Evolutionary conservation across 164 flowering plant genomes (phyloP).

Genomic region (Magnolia sinica): DNA sequence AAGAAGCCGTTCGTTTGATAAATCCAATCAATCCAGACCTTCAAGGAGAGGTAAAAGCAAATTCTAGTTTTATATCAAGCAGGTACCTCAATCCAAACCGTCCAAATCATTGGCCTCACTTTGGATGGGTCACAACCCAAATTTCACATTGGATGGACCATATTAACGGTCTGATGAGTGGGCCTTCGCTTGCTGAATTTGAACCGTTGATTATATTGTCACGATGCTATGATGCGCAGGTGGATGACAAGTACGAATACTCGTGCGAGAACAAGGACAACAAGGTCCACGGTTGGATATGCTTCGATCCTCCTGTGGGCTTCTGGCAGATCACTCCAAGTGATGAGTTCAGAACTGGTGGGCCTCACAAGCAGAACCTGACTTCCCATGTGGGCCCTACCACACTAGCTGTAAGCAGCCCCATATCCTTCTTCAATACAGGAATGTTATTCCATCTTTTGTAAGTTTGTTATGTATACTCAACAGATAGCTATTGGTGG

Average conservation of each 20-base stretch:
- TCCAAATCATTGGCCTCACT: not conserved
- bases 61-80: not conserved
- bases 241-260: conserved; percentile 95
- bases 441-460: not conserved
- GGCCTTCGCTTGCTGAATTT: not conserved
- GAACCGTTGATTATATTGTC: not conserved
- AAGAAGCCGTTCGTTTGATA: conserved; percentile 77
- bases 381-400: conserved; percentile 87
- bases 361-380: conserved; percentile 82
- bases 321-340: conserved; percentile 93
- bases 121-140: not conserved
- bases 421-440: not conserved
- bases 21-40: conserved; percentile 60
- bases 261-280: conserved; percentile 63
- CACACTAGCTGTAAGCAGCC: conserved; percentile 73
- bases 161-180: not conserved
- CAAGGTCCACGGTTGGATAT: conserved; percentile 85
- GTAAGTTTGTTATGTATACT: not conserved
- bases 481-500: no score
- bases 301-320: conserved; percentile 52
- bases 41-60: conserved; percentile 66
- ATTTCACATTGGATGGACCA: not conserved
- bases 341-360: conserved; percentile 77
- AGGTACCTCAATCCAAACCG: not conserved
- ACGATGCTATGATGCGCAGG: conserved; percentile 37